Percentiles rank a stretch among this genome's conserved stretches.
These are phyloP conservation scores for Tulasnella sp. DNA, from an alignment of 768 basidiomycete genomes.

Conservation along the genomic window DNA sequence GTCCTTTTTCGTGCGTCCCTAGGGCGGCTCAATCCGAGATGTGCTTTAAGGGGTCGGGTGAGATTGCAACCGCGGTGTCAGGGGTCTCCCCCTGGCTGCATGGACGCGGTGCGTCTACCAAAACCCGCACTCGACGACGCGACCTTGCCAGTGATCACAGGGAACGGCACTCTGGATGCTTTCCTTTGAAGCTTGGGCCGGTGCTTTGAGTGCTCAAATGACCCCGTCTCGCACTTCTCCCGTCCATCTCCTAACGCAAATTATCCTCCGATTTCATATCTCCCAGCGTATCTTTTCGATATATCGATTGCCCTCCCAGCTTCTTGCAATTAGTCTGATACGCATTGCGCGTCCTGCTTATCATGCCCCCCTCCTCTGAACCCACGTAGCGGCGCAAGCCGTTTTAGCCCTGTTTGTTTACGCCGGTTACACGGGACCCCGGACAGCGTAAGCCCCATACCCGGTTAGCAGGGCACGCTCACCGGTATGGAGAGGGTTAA, in stretches of 20 bases:
- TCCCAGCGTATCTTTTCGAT: neutral
- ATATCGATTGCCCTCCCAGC: neutral
- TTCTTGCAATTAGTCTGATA: neutral
- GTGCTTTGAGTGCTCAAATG: neutral
- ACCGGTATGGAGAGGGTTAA: neutral
- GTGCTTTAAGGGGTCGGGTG: neutral
- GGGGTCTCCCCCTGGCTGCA: neutral
- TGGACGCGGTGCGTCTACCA: neutral
- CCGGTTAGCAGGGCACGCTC: neutral
- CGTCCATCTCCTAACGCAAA: neutral
- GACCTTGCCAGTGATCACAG: neutral
- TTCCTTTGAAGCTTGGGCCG: neutral
- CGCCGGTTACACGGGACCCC: neutral
- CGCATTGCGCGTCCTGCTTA: neutral
- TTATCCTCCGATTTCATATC: neutral
- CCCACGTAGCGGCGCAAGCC: neutral
- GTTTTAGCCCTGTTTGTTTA: slow-evolving; percentile 20
- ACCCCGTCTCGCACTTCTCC: neutral
- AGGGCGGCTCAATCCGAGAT: slow-evolving; percentile 19
- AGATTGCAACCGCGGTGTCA: neutral
- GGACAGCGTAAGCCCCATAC: neutral
- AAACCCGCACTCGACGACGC: neutral
- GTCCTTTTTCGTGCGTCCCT: neutral
- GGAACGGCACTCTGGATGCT: neutral
- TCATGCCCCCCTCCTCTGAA: neutral